Conservation (phyloP, 225 moss, liverwort and hornwort genomes). For the Straminergon stramineum region DNA sequence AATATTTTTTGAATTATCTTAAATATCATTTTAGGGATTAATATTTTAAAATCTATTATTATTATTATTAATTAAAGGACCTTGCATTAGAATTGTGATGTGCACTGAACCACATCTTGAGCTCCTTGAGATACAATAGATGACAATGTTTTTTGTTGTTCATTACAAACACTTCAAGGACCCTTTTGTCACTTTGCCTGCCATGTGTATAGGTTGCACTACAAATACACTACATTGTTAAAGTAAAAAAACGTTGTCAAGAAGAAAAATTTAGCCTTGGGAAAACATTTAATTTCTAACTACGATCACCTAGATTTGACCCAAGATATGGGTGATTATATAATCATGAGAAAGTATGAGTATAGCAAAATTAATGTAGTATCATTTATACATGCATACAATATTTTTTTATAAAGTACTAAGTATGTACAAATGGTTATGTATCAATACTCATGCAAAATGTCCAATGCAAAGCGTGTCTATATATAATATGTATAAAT, state of each 20-base stretch:
- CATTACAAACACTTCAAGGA: neutral
- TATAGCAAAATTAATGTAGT: neutral
- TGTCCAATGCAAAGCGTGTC: too few species aligned
- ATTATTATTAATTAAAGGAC: neutral
- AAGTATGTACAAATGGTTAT: too few species aligned
- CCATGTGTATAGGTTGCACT: neutral
- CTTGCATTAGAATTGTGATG: neutral
- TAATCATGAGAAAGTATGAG: neutral
- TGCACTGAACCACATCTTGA: fast-evolving
- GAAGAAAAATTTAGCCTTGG: neutral
- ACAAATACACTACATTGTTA: neutral
- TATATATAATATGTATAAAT: too few species aligned
- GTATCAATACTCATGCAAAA: too few species aligned
- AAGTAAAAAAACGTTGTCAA: neutral
- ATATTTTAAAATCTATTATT: neutral
- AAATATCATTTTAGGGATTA: neutral
- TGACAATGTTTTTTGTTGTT: neutral
- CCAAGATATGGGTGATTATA: fast-evolving
- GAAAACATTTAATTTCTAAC: neutral
- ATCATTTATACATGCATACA: too few species aligned
- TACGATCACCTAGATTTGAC: neutral
- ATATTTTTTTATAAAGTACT: too few species aligned
- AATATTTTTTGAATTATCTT: fast-evolving
- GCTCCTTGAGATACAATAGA: neutral
- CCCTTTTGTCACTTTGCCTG: neutral